Conservation (phyloP, 2,329 filamentous ascomycete species). For the Cryphonectria japonica region DNA sequence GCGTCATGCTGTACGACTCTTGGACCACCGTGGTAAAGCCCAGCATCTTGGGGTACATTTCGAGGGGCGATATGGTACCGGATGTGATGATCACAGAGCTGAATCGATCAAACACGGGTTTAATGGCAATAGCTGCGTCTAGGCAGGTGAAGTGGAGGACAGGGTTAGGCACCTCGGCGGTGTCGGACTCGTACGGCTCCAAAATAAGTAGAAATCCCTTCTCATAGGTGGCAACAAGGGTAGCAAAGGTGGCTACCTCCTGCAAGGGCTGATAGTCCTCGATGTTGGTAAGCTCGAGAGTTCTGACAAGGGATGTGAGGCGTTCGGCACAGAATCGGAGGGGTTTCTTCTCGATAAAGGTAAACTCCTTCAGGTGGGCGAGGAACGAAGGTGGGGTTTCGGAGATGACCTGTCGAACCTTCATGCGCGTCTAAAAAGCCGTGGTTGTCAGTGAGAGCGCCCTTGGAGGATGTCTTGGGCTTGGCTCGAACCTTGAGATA, state of each 20-base stretch:
- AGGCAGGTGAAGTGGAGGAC: slow-evolving; percentile 97
- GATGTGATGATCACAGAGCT: slow-evolving; percentile 98
- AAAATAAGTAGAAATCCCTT: slow-evolving; percentile 94
- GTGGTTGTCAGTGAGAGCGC: neutral
- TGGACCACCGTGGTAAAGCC: slow-evolving; percentile 91
- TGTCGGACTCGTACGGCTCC: slow-evolving; percentile 96
- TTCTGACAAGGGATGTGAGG: slow-evolving; percentile 90
- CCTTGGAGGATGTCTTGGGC: slow-evolving; percentile 21
- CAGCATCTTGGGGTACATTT: slow-evolving; percentile 99
- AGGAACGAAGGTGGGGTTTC: slow-evolving; percentile 96
- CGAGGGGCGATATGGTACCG: slow-evolving; percentile 92
- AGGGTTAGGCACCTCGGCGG: slow-evolving; percentile 92
- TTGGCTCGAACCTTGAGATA: slow-evolving; percentile 72
- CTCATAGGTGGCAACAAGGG: slow-evolving; percentile 93
- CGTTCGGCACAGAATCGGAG: slow-evolving; percentile 93
- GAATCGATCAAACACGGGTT: slow-evolving; percentile 95
- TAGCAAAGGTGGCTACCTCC: slow-evolving; percentile 97
- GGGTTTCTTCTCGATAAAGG: slow-evolving; percentile 97
- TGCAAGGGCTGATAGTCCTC: slow-evolving; percentile 97
- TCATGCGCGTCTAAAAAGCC: slow-evolving; percentile 81
- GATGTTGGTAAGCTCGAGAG: slow-evolving; percentile 93
- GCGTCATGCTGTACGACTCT: slow-evolving; percentile 96
- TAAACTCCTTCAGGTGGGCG: slow-evolving; percentile 89
- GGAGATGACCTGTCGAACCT: slow-evolving; percentile 94
- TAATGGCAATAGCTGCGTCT: slow-evolving; percentile 96